Base-by-base conservation (phyloP, 1,139 yeast species). In the Taphrina confusa region DNA sequence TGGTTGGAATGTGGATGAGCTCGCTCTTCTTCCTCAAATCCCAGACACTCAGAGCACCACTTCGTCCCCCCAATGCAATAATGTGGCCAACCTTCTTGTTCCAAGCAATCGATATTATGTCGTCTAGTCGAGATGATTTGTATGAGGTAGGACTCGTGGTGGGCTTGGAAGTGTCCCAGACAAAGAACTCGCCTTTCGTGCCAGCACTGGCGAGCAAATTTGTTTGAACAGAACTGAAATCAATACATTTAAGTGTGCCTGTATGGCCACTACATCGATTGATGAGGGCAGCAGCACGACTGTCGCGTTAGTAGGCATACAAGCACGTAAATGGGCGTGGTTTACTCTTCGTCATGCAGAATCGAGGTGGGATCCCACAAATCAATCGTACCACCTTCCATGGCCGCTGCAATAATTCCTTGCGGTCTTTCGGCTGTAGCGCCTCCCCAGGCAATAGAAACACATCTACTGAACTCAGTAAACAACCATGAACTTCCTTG, bases 11-110 rank as follows among this genome's bases (percentile, higher is more conserved):
- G 72, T 89, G 96, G 65, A 92, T 77, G 34, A 91, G 96, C 73
- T 92, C 97, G 69, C 88, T 82, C 72, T 85, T 85, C 50, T 89
- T 82, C 70, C 87, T 87, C 68, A 92, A 77, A 74, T 94, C 98
- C 97, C 97, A 92, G 64, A 94, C 85, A 0, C 96, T 85, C 4
- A 97, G 84, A 72, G 82, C 86, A 16, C 95, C 95, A 27, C 87
- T 81, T 67, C 80, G 79, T 46, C 95, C 90, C 5, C 96, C 95
- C 61, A 88, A 80, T 25, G 97, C 98, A 72, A 94, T 82, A 67
- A 94, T 91, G 69, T 92, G 96, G 47, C 87, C 77, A 61, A 88
- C 87, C 34, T 82, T 77, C 68, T 86, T 83, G 74, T 94, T 94
- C 97, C 98, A 94, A 3, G 96, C 83, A 44, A 92, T 82, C 45